Percentiles rank a stretch among this genome's conserved stretches.
Conservation (phyloP, 345 rosid species). For the Gossypium rotundifolium region DNA sequence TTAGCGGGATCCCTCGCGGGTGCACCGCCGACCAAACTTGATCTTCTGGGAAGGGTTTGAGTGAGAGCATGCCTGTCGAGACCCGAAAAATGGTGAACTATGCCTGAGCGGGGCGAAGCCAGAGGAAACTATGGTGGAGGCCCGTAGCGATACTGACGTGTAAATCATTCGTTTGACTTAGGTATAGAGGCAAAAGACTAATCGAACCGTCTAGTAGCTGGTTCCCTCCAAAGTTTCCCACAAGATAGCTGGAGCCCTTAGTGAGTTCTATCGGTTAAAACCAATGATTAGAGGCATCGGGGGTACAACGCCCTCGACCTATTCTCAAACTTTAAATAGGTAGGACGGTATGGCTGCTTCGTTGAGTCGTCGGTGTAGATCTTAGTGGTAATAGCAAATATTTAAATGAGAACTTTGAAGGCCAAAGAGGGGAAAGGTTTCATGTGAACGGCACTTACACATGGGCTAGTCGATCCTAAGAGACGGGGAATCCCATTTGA, state of each 20-base stretch:
- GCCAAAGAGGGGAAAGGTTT: too few relatives aligned
- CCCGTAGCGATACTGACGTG: slow-evolving; percentile 38
- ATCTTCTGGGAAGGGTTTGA: slow-evolving; percentile 26
- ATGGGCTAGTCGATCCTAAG: rapidly evolving
- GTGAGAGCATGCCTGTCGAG: slow-evolving; percentile 23
- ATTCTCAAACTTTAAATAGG: too few relatives aligned
- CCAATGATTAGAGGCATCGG: too few relatives aligned
- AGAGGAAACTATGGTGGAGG: slow-evolving; percentile 31
- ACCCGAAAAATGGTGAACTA: slow-evolving; percentile 29
- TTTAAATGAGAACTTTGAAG: too few relatives aligned
- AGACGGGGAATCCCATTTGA: too few relatives aligned
- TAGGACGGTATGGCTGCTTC: too few relatives aligned
- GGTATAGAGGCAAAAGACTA: slow-evolving; percentile 46
- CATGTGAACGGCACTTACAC: too few relatives aligned
- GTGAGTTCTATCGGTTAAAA: neutral
- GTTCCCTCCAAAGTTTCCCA: slow-evolving; percentile 43
- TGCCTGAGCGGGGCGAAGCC: slow-evolving; percentile 28
- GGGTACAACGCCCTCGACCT: too few relatives aligned
- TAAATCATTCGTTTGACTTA: slow-evolving; percentile 28
- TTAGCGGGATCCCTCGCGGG: slow-evolving; percentile 13
- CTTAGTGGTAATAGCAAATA: too few relatives aligned
- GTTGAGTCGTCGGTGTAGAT: too few relatives aligned
- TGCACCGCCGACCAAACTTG: slow-evolving; percentile 26
- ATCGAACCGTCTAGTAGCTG: slow-evolving; percentile 37
- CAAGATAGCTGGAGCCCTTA: neutral